phyloP scores from a whole-genome alignment of 768 basidiomycete species.

The Stropharia rugosoannulata region DNA sequence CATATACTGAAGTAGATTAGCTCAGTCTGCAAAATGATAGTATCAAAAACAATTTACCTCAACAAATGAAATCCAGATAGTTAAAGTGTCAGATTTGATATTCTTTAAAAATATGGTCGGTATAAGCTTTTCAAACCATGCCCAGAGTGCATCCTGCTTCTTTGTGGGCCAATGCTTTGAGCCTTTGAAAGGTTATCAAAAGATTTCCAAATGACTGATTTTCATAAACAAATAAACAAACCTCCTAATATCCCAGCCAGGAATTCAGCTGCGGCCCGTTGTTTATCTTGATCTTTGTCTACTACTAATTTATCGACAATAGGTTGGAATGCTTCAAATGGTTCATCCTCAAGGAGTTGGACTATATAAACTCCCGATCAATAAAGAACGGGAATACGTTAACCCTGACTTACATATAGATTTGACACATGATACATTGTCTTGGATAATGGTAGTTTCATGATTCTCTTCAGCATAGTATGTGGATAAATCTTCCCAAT shows the following conservation, averaged over 20 bases:
- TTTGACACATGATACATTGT: slow-evolving; percentile 72
- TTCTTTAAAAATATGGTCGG: slow-evolving; percentile 64
- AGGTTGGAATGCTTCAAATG: slow-evolving; percentile 60
- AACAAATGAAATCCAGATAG: slow-evolving; percentile 77
- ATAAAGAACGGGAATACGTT: background rate
- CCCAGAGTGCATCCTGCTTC: slow-evolving; percentile 72
- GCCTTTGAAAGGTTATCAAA: slow-evolving; percentile 35
- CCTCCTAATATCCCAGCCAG: slow-evolving; percentile 72
- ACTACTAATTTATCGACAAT: slow-evolving; percentile 61
- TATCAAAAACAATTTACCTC: slow-evolving; percentile 45
- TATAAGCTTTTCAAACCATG: slow-evolving; percentile 75
- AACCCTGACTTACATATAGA: slow-evolving; percentile 58
- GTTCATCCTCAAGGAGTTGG: slow-evolving; percentile 76
- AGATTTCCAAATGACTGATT: background rate
- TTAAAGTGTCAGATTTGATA: slow-evolving; percentile 79
- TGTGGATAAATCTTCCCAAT: slow-evolving; percentile 67
- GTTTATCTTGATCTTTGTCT: slow-evolving; percentile 82
- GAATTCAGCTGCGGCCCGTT: slow-evolving; percentile 84
- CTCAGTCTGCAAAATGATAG: background rate
- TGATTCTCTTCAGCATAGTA: slow-evolving; percentile 82
- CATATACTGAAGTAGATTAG: slow-evolving; percentile 50
- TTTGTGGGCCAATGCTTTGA: slow-evolving; percentile 84
- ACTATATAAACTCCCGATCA: slow-evolving; percentile 36
- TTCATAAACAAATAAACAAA: slow-evolving; percentile 16
- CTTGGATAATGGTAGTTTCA: slow-evolving; percentile 59